Conservation (phyloP, 176 grass and related monocot species). For the Cocos nucifera region DNA sequence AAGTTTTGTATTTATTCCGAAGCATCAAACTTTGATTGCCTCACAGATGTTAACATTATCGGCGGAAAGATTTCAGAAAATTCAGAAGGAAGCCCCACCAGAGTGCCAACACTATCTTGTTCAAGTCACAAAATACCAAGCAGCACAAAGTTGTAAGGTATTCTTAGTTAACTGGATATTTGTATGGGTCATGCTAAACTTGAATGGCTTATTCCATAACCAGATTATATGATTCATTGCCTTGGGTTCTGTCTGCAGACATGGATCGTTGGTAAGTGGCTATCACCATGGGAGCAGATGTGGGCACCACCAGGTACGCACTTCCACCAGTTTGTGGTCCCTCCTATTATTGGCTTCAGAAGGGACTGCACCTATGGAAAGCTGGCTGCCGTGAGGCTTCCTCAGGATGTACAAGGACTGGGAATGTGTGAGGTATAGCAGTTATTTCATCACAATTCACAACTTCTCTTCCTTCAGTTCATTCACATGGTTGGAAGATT, state of each 20-base stretch:
- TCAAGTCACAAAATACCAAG: slow-evolving; percentile 37
- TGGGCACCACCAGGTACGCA: slow-evolving; percentile 78
- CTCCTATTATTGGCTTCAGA: slow-evolving; percentile 64
- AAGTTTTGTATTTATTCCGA: too few species aligned
- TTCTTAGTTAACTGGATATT: too few species aligned
- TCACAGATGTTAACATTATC: slow-evolving; percentile 40
- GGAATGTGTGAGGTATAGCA: slow-evolving; percentile 52
- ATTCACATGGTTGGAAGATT: too few species aligned
- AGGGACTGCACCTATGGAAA: slow-evolving; percentile 94
- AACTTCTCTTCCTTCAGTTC: too few species aligned
- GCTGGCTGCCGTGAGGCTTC: slow-evolving; percentile 77
- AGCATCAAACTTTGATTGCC: too few species aligned
- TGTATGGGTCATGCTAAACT: too few species aligned
- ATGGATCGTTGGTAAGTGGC: slow-evolving; percentile 96
- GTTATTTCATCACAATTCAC: neutral
- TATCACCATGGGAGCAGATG: slow-evolving; percentile 58
- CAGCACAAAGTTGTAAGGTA: slow-evolving; percentile 32
- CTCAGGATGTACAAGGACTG: slow-evolving; percentile 51
- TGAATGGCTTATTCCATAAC: too few species aligned
- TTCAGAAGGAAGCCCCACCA: slow-evolving; percentile 28
- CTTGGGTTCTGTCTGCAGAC: slow-evolving; percentile 18
- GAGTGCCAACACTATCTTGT: slow-evolving; percentile 31
- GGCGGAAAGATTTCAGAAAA: slow-evolving; percentile 29
- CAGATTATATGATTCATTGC: neutral
- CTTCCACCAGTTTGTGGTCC: slow-evolving; percentile 98